These are phyloP conservation scores for Ulota crispa DNA, from an alignment of 225 moss, liverwort and hornwort species.

Conservation along the genomic window DNA sequence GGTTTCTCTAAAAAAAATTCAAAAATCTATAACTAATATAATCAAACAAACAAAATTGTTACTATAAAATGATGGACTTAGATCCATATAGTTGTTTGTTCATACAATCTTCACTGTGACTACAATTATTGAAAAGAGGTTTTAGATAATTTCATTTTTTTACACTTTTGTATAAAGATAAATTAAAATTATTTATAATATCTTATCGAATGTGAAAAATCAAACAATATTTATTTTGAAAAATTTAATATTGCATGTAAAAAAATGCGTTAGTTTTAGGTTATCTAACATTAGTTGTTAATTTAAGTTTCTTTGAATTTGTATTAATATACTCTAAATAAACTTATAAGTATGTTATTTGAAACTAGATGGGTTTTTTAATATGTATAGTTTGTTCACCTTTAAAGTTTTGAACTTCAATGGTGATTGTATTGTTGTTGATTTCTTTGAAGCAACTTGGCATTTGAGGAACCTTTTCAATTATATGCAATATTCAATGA, in stretches of 20 bases:
- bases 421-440: not conserved
- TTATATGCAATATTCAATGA: not conserved
- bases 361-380: not conserved
- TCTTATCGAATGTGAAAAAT: not conserved
- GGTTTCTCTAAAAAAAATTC: too few relatives aligned
- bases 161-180: not conserved
- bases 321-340: not conserved
- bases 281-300: too few relatives aligned
- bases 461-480: not conserved
- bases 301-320: rapidly evolving
- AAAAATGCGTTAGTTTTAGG: not conserved
- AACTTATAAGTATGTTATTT: not conserved
- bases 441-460: not conserved
- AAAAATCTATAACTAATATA: too few relatives aligned
- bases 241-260: not conserved
- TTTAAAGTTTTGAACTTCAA: not conserved
- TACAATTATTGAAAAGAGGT: rapidly evolving
- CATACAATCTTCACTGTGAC: not conserved
- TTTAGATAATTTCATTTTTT: not conserved
- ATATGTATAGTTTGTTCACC: not conserved
- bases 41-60: too few relatives aligned
- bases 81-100: too few relatives aligned
- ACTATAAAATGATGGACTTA: too few relatives aligned
- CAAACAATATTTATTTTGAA: not conserved
- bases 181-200: not conserved